Evolutionary conservation across 108 stramenopile species (phyloP), one percentile per base, ranked within the genome.

Genomic region (Aurantiochytrium sp.): DNA sequence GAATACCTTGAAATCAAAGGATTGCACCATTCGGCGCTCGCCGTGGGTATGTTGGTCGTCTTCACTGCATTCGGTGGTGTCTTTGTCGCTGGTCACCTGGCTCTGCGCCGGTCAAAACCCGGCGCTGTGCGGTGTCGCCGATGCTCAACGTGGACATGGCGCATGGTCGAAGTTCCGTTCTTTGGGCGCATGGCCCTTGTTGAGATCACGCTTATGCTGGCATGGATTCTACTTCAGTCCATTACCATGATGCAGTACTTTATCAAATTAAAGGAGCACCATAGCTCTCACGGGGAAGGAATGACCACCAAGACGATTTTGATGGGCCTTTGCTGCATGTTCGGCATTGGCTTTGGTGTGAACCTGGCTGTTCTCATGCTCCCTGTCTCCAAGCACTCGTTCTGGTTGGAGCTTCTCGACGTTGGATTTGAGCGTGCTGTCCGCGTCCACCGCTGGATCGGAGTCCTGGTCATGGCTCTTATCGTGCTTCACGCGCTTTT

Each of bases 341-440:
- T 83, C 45, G 73, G 73, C 12, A 4, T 83, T 23, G 73, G 73
- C 21, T 53, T 83, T n/a, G 73, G 18, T 45, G 73, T 83, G 43
- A 53, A 83, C 28, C 3, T 47, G 43, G 51, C 51, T 5, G 44
- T 83, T 10, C 49, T 53, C 44, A 83, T 83, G 44, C 12, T 83
- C 44, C 73, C 73, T 6, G 73, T 83, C 49, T 83, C 73, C 16
- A 83, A 83, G 4, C 73, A 83, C 28, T 47, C 73, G 21, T 83
- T 83, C 51, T 83, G 73, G 73, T 44, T 83, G 5, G 73, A 83
- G 73, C 51, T 83, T 44, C 5, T 83, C 5, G 73, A 83, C n/a
- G n/a, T 83, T 5, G 73, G 73, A 10, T 83, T 83, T 28, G 73
- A 83, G 73, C 73, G 73, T 14, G 73, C 73, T 23, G 73, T 83